Evolutionary conservation across 225 moss, liverwort and hornwort genomes (phyloP), one percentile per base, ranked within the genome.

Genomic region (Physcomitrium patens): DNA sequence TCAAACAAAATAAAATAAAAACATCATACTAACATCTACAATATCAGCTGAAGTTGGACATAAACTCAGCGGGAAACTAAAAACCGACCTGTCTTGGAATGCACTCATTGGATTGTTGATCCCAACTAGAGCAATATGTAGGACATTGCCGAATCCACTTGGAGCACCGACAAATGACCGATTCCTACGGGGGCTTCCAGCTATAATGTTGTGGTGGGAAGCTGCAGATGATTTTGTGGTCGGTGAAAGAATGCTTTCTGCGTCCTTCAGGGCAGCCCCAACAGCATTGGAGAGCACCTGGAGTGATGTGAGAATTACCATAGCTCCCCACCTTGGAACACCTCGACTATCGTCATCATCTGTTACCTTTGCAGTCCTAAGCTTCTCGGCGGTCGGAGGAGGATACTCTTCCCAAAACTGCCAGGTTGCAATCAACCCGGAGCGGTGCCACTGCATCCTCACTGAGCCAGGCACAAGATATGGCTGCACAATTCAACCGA

Each of bases 361-460:
- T 14, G 79, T 63, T 18, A 77, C 72, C 46, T 80, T 83, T 0
- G 75, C 67, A 17, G 81, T 83, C 26, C 77, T 75, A 60, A 81
- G 45, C 63, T 83, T 79, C 56, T 91, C 95, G 51, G 89, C 82
- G 15, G 90, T 89, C 60, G 82, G 91, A 77, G 93, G 93, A 67
- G 91, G 91, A 75, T 68, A 88, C 77, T 95, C 99, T 72, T 95
- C 99, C 85, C 91, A 93, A 68, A 95, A 99, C 59, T 99, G 95
- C 99, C 95, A 99, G 20, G 91, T 92, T 8, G 95, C 99, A 79
- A 95, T 93, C 50, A 99, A 83, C 52, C 93, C 93, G 7, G 95
- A 99, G 31, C 99, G 91, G 76, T 95, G 95, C 95, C 95, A 99
- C 75, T 95, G 94, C 93, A 93, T 93, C 60, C 93, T 88, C 53